Conservation (phyloP, 768 basidiomycete species). For the Podaxis pistillaris region DNA sequence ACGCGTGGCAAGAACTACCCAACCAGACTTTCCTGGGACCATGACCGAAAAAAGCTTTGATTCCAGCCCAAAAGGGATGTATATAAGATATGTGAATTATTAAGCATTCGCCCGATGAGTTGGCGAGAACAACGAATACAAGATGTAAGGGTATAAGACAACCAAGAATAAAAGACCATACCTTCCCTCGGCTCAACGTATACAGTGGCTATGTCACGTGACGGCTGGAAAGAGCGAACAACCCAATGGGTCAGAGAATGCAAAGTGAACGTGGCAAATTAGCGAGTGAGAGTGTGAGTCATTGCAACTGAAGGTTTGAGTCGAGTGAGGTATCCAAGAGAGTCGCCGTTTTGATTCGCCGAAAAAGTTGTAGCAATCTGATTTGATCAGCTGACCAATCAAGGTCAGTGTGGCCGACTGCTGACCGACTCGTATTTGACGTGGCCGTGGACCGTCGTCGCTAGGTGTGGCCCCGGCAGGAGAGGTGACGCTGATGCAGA, state of each 20-base stretch:
- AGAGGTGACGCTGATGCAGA: slow-evolving; percentile 11
- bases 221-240: not conserved
- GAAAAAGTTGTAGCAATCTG: not conserved
- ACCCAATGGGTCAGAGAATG: not conserved
- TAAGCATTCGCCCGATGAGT: not conserved
- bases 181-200: not conserved
- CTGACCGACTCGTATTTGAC: slow-evolving; percentile 9
- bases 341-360: not conserved
- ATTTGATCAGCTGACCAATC: not conserved
- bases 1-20: no score
- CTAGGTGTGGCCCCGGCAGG: not conserved
- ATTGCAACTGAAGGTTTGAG: not conserved
- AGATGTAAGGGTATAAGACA: not conserved
- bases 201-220: not conserved
- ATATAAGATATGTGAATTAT: not conserved
- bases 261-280: not conserved
- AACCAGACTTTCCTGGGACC: no score
- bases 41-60: no score
- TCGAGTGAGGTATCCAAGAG: not conserved
- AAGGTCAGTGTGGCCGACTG: not conserved
- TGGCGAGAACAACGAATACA: not conserved
- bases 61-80: not conserved
- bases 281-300: not conserved
- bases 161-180: not conserved
- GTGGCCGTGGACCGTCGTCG: slow-evolving; percentile 1